Percentiles rank a stretch among this genome's conserved stretches.
These are phyloP conservation scores for Chalciporus sphaerocephalus DNA, from an alignment of 768 basidiomycete genomes.

Conservation along the genomic window DNA sequence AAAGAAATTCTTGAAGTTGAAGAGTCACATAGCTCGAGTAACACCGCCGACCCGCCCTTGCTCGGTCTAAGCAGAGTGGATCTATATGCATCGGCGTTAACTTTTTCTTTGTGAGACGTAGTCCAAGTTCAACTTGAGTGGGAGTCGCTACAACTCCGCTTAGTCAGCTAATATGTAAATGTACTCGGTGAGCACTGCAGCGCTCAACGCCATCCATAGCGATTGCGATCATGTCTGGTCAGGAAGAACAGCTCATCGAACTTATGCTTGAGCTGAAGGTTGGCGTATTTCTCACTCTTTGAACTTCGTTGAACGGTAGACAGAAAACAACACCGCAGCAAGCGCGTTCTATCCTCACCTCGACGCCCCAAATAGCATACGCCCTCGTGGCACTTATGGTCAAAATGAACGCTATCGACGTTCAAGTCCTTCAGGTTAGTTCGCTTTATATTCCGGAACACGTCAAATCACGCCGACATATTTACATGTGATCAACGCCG, in stretches of 20 bases:
- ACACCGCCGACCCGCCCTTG: no score
- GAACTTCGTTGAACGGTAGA: background rate
- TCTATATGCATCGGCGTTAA: no score
- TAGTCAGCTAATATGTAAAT: slow-evolving; percentile 20
- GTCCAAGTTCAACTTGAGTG: background rate
- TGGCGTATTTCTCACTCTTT: background rate
- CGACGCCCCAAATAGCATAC: slow-evolving; percentile 73
- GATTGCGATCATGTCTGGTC: slow-evolving; percentile 43
- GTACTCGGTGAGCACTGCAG: no score
- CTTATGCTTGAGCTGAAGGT: slow-evolving; percentile 73
- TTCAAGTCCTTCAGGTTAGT: slow-evolving; percentile 70
- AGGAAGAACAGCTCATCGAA: slow-evolving; percentile 67
- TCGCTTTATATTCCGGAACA: background rate
- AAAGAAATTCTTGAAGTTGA: no score
- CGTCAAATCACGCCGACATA: no score
- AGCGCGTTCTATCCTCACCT: slow-evolving; percentile 62
- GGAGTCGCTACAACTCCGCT: background rate
- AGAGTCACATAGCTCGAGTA: no score
- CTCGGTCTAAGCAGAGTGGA: no score
- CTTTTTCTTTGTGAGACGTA: no score
- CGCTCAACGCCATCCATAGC: background rate
- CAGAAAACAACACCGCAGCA: slow-evolving; percentile 75
- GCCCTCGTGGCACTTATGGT: slow-evolving; percentile 76
- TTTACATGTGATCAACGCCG: background rate
- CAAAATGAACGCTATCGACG: slow-evolving; percentile 66